Conservation (phyloP, 2,329 filamentous ascomycete species). For the Botrytis pseudocinerea region DNA sequence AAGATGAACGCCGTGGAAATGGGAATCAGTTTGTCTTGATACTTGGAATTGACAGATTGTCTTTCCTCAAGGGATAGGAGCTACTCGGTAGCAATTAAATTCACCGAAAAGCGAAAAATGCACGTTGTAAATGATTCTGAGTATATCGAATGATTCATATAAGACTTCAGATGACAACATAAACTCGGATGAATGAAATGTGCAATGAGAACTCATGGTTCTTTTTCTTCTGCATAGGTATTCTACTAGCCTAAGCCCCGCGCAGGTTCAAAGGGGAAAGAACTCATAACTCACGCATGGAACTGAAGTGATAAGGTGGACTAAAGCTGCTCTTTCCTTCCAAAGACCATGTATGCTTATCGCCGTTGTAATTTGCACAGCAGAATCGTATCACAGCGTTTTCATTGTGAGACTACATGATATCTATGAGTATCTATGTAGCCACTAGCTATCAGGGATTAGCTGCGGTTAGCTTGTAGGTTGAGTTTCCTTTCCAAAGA, state of each 20-base stretch:
- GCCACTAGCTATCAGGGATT: background rate
- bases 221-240: background rate
- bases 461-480: background rate
- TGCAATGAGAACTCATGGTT: background rate
- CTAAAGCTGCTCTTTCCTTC: too few species aligned
- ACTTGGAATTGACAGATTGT: background rate
- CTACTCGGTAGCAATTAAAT: background rate
- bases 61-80: background rate
- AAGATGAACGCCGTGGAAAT: background rate
- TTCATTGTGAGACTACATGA: background rate
- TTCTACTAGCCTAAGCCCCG: too few species aligned
- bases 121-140: background rate
- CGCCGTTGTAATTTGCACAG: background rate
- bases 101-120: background rate
- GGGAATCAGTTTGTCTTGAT: background rate
- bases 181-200: background rate
- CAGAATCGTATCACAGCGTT: background rate
- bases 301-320: background rate
- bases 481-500: background rate
- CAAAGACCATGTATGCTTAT: rapidly evolving
- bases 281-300: background rate
- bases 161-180: background rate
- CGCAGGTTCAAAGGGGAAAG: background rate
- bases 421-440: background rate
- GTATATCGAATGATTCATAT: background rate